Evolutionary conservation across 176 grass and related monocot species (phyloP).

Genomic region (Musa schizocarpa): DNA sequence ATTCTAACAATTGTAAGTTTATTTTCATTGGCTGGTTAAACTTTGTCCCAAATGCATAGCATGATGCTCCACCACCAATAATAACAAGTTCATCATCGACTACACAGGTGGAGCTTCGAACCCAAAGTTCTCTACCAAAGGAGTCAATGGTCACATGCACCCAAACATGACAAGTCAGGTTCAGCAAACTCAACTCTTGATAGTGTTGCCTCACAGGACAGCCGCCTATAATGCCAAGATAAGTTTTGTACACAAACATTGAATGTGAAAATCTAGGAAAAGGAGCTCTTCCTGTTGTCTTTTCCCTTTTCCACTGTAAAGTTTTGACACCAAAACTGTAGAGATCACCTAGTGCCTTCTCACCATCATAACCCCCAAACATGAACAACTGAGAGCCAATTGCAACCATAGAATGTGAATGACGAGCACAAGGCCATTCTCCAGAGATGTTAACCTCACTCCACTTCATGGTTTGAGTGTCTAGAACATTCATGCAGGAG

Average conservation of each 20-base stretch:
- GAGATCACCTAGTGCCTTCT: slow-evolving; percentile 50
- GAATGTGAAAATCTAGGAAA: slow-evolving; percentile 88
- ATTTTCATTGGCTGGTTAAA: slow-evolving; percentile 73
- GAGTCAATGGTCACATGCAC: slow-evolving; percentile 45
- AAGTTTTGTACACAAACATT: slow-evolving; percentile 72
- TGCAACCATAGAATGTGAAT: slow-evolving; percentile 81
- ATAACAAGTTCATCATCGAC: slow-evolving; percentile 65
- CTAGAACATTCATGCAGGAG: slow-evolving; percentile 78
- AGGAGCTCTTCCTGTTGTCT: slow-evolving; percentile 48
- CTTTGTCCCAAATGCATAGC: slow-evolving; percentile 95
- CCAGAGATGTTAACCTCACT: slow-evolving; percentile 29
- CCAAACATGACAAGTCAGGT: slow-evolving; percentile 51
- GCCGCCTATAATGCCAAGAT: slow-evolving; percentile 74
- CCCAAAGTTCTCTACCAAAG: slow-evolving; percentile 56
- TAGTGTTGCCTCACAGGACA: slow-evolving; percentile 67
- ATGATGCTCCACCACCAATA: slow-evolving; percentile 79
- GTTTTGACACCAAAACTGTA: slow-evolving; percentile 68
- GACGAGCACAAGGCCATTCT: slow-evolving; percentile 70
- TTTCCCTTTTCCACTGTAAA: slow-evolving; percentile 60
- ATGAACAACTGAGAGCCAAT: slow-evolving; percentile 50
- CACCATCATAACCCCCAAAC: slow-evolving; percentile 93
- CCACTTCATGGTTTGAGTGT: slow-evolving; percentile 65
- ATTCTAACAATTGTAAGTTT: slow-evolving; percentile 55
- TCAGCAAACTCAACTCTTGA: slow-evolving; percentile 59
- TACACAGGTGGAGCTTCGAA: slow-evolving; percentile 63